phyloP scores from a whole-genome alignment of 768 basidiomycete species.

The Pisolithus microcarpus region DNA sequence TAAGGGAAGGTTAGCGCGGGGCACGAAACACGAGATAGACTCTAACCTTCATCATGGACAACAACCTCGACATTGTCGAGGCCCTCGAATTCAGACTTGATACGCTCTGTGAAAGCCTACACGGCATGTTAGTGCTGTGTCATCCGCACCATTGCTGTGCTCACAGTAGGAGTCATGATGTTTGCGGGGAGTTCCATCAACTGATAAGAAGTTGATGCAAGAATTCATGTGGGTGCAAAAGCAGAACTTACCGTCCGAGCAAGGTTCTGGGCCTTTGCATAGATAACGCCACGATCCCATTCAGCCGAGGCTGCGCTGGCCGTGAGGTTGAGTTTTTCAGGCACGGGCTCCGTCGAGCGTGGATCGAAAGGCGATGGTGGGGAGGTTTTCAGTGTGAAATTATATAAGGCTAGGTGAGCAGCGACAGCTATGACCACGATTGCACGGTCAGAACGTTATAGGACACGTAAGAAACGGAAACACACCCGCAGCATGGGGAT shows the following conservation, averaged over 20 bases:
- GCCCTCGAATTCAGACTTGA: conserved; percentile 57
- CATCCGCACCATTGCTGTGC: conserved; percentile 6
- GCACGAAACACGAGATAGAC: not conserved
- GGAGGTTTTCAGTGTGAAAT: conserved; percentile 72
- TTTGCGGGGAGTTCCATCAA: conserved; percentile 84
- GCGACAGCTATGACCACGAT: conserved; percentile 52
- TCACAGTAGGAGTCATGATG: conserved; percentile 75
- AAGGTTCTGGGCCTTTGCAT: conserved; percentile 73
- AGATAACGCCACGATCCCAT: conserved; percentile 69
- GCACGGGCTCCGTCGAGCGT: conserved; percentile 42
- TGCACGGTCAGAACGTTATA: not conserved
- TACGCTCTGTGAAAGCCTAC: conserved; percentile 65
- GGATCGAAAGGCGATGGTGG: conserved; percentile 63
- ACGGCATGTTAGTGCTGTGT: not conserved
- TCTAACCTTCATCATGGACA: conserved; percentile 65
- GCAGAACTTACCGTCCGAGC: conserved; percentile 55
- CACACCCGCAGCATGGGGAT: conserved; percentile 73
- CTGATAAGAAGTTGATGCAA: conserved; percentile 28
- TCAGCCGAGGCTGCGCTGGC: conserved; percentile 42
- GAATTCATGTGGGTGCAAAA: not conserved
- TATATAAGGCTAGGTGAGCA: conserved; percentile 66
- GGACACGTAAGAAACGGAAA: not conserved
- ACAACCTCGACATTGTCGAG: conserved; percentile 62
- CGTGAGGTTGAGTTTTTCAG: conserved; percentile 42
- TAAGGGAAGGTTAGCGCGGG: conserved; percentile 18